phyloP scores from a whole-genome alignment of 1,284 basidiomycete species.

The Fomitopsis palustris region DNA sequence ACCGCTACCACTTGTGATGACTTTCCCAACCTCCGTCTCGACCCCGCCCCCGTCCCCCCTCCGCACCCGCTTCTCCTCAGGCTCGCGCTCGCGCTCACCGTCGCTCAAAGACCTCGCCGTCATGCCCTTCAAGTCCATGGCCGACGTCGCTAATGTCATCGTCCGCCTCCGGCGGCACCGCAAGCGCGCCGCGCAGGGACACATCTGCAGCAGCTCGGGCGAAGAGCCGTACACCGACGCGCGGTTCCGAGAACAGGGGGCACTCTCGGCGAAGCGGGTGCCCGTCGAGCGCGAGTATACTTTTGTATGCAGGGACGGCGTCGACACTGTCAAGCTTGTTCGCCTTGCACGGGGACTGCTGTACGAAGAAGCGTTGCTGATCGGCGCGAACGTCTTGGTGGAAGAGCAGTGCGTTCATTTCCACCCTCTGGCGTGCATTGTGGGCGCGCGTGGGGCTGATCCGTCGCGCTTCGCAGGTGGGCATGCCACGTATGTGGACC shows the following conservation, averaged over 20 bases:
- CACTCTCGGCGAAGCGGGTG: constrained; percentile 34
- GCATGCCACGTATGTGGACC: constrained; percentile 54
- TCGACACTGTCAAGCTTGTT: constrained; percentile 56
- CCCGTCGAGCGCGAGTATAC: constrained; percentile 45
- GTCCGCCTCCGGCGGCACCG: constrained; percentile 42
- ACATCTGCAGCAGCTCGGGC: constrained; percentile 49
- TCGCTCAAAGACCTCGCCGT: constrained; percentile 20
- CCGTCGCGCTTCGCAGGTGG: constrained; percentile 44
- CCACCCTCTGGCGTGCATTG: background rate
- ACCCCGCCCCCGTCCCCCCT: constrained; percentile 28
- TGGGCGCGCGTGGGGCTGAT: constrained; percentile 8
- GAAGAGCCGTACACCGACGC: constrained; percentile 49
- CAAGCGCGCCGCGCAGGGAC: constrained; percentile 17
- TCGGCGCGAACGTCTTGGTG: constrained; percentile 59
- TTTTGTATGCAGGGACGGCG: constrained; percentile 60
- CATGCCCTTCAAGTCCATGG: constrained; percentile 29
- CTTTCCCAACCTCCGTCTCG: constrained; percentile 9
- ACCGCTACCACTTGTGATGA: background rate
- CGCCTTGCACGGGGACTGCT: constrained; percentile 49
- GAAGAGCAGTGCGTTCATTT: constrained; percentile 59
- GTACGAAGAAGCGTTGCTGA: constrained; percentile 45
- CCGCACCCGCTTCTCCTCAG: constrained; percentile 16
- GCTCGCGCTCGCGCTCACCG: constrained; percentile 21
- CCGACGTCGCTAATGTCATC: constrained; percentile 48
- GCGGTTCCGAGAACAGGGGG: constrained; percentile 30